These are phyloP conservation scores for Carex scoparia DNA, from an alignment of 176 grass and related monocot genomes.

Conservation along the genomic window DNA sequence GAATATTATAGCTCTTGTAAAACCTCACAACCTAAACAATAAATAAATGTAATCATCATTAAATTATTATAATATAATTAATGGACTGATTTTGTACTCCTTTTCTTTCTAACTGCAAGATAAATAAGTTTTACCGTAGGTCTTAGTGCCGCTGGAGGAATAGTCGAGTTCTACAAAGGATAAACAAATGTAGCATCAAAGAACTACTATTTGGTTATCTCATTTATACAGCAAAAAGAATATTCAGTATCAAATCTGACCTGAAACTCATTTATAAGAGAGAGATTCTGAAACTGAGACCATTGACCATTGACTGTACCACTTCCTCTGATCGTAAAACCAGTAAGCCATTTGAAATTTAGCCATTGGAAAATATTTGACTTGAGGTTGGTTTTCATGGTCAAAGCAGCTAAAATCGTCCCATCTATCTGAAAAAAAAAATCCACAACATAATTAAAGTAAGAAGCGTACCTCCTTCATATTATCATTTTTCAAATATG, in stretches of 20 bases:
- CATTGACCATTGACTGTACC: slow-evolving; percentile 53
- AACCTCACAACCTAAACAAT: slow-evolving; percentile 46
- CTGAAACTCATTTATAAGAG: slow-evolving; percentile 19
- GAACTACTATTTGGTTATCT: slow-evolving; percentile 16
- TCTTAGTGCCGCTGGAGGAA: slow-evolving; percentile 19
- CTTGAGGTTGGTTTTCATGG: slow-evolving; percentile 36
- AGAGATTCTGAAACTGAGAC: slow-evolving; percentile 15
- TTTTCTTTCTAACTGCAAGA: neutral
- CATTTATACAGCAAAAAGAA: neutral
- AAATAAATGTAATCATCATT: neutral
- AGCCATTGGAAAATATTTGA: slow-evolving; percentile 56
- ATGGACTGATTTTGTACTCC: neutral
- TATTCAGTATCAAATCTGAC: slow-evolving; percentile 17
- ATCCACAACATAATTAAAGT: neutral
- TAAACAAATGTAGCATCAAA: neutral
- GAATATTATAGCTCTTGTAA: slow-evolving; percentile 55
- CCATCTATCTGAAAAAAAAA: slow-evolving; percentile 55
- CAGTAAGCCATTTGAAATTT: slow-evolving; percentile 66
- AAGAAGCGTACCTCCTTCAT: neutral
- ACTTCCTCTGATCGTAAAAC: slow-evolving; percentile 50
- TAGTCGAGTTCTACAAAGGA: slow-evolving; percentile 12
- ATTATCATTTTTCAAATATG: neutral
- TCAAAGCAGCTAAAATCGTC: slow-evolving; percentile 38
- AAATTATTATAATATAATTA: neutral
- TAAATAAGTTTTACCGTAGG: slow-evolving; percentile 37